Evolutionary conservation across 306 rosid species (phyloP), one percentile per base, ranked within the genome.

Genomic region (Lupinus albus): DNA sequence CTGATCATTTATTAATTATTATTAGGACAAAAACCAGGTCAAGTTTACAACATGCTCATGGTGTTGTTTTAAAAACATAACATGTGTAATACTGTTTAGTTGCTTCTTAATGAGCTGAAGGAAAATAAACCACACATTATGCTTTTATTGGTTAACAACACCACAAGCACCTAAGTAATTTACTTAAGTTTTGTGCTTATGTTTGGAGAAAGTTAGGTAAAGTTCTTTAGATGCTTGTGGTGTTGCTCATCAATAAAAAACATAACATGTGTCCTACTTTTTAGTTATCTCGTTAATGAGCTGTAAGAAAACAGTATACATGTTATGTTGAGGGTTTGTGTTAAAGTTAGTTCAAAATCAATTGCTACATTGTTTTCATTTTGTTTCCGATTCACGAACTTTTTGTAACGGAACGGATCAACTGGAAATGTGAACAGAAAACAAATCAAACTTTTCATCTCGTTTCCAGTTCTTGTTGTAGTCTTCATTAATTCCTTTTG

Each of bases 401-500:
- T 39, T 25, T 2, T 8, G 10, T 9, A 0, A 2, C 9, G 45
- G 12, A 39, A 39, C 11, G 9, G 7, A 39, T 9, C 45, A 9
- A 39, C 9, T 39, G n/a, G 12, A 39, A 39, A 8, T 9, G 44
- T 0, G 10, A 9, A 39, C 11, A 39, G 44, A 38, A 38, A 38
- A 39, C 45, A 10, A 39, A 39, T 10, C 12, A 39, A 39, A n/a
- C n/a, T n/a, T n/a, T n/a, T n/a, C n/a, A n/a, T n/a, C n/a, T n/a
- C n/a, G n/a, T n/a, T n/a, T n/a, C n/a, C n/a, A n/a, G n/a, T n/a
- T 17, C 44, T 56, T 42, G 25, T 13, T 58, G 25, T 38, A 48
- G n/a, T 17, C 38, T 17, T 72, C 4, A 9, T 20, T 4, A 55
- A 33, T 73, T 54, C 12, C 52, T 74, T 16, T 49, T 39, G 69